Evolutionary conservation across 2,329 filamentous ascomycete genomes (phyloP).

Genomic region (Domatiomyces globalis): DNA sequence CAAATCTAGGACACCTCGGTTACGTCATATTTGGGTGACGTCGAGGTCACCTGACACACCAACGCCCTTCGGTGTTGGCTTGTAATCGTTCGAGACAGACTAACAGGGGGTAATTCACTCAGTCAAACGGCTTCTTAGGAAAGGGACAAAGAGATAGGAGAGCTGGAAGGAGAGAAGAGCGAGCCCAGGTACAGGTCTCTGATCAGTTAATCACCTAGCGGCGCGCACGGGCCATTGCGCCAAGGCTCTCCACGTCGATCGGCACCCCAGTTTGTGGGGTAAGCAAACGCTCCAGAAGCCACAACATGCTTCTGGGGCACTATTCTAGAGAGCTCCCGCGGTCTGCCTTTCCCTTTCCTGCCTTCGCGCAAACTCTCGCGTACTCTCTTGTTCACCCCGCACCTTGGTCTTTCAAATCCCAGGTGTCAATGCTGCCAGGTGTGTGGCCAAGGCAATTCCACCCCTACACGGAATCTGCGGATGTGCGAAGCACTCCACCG

Average conservation of each 20-base stretch:
- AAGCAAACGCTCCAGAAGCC: neutral
- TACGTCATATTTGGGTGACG: constrained; percentile 8
- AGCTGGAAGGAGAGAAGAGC: neutral
- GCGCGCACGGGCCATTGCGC: neutral
- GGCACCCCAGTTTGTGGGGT: neutral
- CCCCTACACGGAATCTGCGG: too few species aligned
- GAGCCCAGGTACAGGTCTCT: neutral
- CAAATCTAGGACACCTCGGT: constrained; percentile 1
- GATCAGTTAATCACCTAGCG: neutral
- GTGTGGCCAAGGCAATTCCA: neutral
- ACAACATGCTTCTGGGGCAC: neutral
- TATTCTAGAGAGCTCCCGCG: neutral
- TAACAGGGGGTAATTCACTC: neutral
- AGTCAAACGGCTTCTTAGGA: neutral
- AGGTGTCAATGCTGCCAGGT: neutral
- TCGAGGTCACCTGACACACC: neutral
- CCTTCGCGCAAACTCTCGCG: neutral
- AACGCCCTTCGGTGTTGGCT: neutral
- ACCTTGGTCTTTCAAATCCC: neutral
- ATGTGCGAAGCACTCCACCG: neutral
- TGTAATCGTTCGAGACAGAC: neutral
- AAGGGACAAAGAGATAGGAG: neutral
- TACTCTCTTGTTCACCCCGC: neutral
- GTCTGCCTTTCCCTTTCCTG: neutral
- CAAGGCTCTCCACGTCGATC: neutral